A percentile compares a stretch with the other conserved stretches of the same genome.
Evolutionary conservation across 169 alveolate genomes (phyloP).

Genomic region (Condylostoma magnum): DNA sequence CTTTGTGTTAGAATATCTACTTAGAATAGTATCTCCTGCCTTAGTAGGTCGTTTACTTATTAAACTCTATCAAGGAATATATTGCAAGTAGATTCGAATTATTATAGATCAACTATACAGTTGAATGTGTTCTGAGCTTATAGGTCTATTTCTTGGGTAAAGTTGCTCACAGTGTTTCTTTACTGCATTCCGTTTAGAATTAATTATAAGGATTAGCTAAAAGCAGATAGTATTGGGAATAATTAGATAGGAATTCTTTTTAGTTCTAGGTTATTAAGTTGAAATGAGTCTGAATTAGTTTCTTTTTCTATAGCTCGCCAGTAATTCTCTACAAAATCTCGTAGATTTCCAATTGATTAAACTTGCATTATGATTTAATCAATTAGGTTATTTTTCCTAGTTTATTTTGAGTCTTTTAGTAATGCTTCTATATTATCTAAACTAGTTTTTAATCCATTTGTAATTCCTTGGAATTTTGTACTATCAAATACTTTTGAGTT

Average conservation of each 20-base stretch:
- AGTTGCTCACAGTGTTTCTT: not conserved
- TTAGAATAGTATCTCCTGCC: not conserved
- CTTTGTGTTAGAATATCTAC: not conserved
- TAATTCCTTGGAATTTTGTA: no score
- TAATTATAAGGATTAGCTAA: not conserved
- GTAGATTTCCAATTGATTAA: not conserved
- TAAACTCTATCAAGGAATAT: no score
- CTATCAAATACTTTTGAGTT: no score
- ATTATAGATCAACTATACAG: not conserved
- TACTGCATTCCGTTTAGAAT: not conserved
- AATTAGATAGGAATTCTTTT: not conserved
- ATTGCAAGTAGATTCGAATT: not conserved
- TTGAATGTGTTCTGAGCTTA: not conserved
- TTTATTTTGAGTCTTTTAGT: constrained; percentile 21
- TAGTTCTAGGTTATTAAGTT: not conserved
- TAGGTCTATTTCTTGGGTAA: not conserved
- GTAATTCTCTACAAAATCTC: not conserved
- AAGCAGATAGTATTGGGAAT: not conserved
- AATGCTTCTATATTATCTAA: constrained; percentile 1
- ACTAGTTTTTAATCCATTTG: constrained; percentile 1
- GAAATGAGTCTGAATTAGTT: not conserved
- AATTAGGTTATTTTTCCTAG: constrained; percentile 1
- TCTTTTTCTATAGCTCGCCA: constrained; percentile 1
- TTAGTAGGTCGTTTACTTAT: no score
- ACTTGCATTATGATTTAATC: not conserved